Evolutionary conservation across 345 rosid species (phyloP), one percentile per base, ranked within the genome.

Genomic region (Melaleuca alternifolia): DNA sequence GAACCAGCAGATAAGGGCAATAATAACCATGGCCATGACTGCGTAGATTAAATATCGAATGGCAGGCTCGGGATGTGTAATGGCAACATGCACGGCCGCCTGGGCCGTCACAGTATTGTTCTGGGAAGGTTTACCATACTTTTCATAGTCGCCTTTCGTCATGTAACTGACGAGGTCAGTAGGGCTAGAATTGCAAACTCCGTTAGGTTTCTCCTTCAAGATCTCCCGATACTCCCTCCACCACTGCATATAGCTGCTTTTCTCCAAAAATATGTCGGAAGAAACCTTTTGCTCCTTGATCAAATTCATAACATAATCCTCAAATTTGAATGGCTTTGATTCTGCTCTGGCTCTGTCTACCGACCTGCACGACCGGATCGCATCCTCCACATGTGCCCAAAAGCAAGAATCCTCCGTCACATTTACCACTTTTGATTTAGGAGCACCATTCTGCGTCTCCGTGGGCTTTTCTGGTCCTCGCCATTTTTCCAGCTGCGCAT

Each of bases 331-430:
- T 13, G 26, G 33, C 3, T 26, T 59, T 4, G 52, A 23, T 33
- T 33, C 33, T 23, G 52, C 54, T 26, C 84, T 88, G 50, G 24
- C 85, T 54, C 62, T 54, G 12, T 51, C 85, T 61, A 89, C 57
- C 61, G 12, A 6, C 12, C 87, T 56, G 84, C 92, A 88, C 1
- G 77, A 84, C 14, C 88, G 84, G 81, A 93, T 9, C 30, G 96
- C 94, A 83, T 95, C 95, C 89, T 96, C 98, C 24, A 96, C 99
- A 7, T 86, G 83, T 18, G 92, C 92, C 99, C 99, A 96, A 23
- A 96, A 96, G 84, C 96, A 94, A 52, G 96, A 95, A 91, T 94
- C 99, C 77, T 91, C 86, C 0, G 91, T 94, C 44, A 94, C 24
- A 33, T 20, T 83, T 30, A 52, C 86, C 23, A 87, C 88, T 76